Base-by-base conservation (phyloP, 2,329 filamentous ascomycete genomes). In the Xylariomycetidae sp. region DNA sequence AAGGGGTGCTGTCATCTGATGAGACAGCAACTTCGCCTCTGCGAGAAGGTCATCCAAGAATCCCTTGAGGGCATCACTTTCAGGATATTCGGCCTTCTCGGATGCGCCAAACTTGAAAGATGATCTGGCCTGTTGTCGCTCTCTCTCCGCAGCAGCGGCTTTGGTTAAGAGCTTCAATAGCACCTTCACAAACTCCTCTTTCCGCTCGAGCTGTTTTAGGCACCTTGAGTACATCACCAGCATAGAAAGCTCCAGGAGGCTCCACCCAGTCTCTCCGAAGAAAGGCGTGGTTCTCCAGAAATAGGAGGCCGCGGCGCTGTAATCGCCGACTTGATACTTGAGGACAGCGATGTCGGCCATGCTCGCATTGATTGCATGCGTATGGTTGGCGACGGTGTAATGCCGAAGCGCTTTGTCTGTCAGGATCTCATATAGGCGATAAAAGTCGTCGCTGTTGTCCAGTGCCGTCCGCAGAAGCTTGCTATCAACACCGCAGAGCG, bases 261-360 rank as follows among this genome's bases (percentile, higher is more conserved):
- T 78, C 89, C 92, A 96, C 28, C 80, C 76, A 36, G 74, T 79
- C 36, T 82, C 77, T 0, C 82, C 82, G 47, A 92, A 95, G 41
- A 85, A 84, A 0, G 82, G 80, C 1, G 85, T 82, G 26, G 92
- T 79, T 28, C 79, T 73, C 48, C 82, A 75, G 49, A 98, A 92
- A 50, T 85, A 89, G 1, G 73, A 73, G 0, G 84, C 79, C 1
- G 92, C 89, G 1, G 77, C 72, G 3, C 65, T 67, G 52, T 80
- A 89, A 44, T 96, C 85, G 15, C 75, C 73, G 3, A 85, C 67
- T 39, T 84, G 76, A 47, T 82, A 92, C 50, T 90, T 89, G 31
- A 95, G 65, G 5, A 92, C 74, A 2, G 88, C 92, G 28, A 96
- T 71, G 57, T 98, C 92, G 8, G 86, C 83, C 57, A 89, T 76